Base-by-base conservation (phyloP, 2,329 filamentous ascomycete species). In the Grosmannia serpens region DNA sequence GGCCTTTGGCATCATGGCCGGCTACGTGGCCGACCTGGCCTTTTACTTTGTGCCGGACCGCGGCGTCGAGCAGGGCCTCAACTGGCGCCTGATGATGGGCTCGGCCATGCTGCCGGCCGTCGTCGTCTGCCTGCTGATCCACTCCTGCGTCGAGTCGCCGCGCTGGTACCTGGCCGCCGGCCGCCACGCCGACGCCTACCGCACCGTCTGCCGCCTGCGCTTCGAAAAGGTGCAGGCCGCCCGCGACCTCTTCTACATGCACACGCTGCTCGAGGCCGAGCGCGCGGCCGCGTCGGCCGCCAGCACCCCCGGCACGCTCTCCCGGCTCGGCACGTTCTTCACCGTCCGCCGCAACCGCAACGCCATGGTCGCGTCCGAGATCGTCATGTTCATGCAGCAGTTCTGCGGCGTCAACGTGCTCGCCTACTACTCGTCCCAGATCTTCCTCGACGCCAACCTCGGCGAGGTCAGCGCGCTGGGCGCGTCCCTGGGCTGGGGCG, bases 371-470 rank as follows among this genome's bases (percentile, higher is more conserved):
- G 83, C 81, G 1, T 82, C 79, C 1, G 75, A 83, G 65, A 77
- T 85, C 49, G 81, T 85, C 60, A 86, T 86, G 83, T 85, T 85
- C 62, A 79, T 84, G 77, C 83, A 87, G 64, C 83, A 86, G 68
- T 77, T 71, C 50, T 63, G 61, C 58, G 71, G 71, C 53, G 69
- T 75, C 53, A 81, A 82, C 54, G 63, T 64, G 4, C 49, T 83
- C 29, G 78, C 80, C 27, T 84, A 83, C 66, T 86, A 85, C 65
- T 81, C 77, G 1, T 80, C 80, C 0, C 75, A 81, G 63, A 83
- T 87, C 58, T 87, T 87, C 68, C 65, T 76, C 2, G 70, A 82
- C 0, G 79, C 79, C 3, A 74, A 78, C 1, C 80, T 84, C 58
- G 70, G 69, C 11, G 72, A 76, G 29, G 73, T 77, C 5, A 68